These are phyloP conservation scores for Jamesozyma jinghongensis DNA, from an alignment of 805 yeast genomes.

Conservation along the genomic window DNA sequence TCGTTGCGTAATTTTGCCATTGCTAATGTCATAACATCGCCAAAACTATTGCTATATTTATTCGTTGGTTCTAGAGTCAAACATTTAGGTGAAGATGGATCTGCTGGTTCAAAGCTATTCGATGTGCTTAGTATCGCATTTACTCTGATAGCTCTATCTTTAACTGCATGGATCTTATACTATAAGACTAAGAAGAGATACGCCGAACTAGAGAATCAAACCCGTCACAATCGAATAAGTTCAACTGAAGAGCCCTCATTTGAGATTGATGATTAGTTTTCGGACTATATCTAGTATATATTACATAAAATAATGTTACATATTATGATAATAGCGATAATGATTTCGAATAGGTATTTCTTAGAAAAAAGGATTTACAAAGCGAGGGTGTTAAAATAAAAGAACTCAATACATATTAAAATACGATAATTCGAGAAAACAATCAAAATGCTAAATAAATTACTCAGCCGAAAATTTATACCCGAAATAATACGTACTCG, in stretches of 20 bases:
- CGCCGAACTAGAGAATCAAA: constrained; percentile 21
- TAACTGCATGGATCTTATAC: constrained; percentile 63
- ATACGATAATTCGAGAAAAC: no score
- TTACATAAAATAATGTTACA: no score
- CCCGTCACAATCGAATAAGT: constrained; percentile 1
- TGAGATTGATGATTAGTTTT: constrained; percentile 4
- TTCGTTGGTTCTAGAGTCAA: constrained; percentile 72
- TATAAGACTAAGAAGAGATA: constrained; percentile 36
- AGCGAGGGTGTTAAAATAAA: no score
- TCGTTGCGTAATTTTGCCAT: constrained; percentile 50
- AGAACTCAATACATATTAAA: no score
- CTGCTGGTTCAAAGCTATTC: constrained; percentile 42
- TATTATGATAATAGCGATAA: no score
- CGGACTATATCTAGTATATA: no score
- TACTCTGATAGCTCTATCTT: constrained; percentile 44
- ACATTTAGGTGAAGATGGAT: constrained; percentile 52
- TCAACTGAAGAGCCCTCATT: constrained; percentile 5
- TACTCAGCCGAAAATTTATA: no score
- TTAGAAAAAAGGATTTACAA: no score
- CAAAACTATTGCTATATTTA: constrained; percentile 67
- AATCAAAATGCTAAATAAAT: no score
- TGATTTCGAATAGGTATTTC: no score
- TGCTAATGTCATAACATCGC: constrained; percentile 71
- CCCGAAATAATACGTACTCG: no score
- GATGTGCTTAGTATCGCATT: constrained; percentile 54